A percentile compares a stretch with the other conserved stretches of the same genome.
phyloP scores from a whole-genome alignment of 148 eudicot genomes.

The Rhododendron kiyosumense region DNA sequence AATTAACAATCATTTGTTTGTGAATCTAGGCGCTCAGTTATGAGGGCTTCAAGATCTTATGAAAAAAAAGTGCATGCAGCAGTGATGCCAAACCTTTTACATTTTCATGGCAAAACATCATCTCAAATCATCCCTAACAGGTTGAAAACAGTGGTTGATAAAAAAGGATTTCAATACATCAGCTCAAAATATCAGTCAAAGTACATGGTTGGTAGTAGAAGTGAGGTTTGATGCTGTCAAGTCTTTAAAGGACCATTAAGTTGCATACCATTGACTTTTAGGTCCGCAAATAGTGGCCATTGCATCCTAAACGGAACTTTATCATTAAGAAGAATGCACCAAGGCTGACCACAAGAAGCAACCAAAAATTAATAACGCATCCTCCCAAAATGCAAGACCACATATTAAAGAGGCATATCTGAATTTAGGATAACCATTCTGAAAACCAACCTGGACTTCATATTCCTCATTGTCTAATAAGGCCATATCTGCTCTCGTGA shows the following conservation, averaged over 20 bases:
- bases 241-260: background rate
- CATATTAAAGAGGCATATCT: background rate
- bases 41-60: background rate
- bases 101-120: background rate
- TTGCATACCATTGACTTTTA: slow-evolving; percentile 79
- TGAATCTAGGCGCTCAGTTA: background rate
- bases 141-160: background rate
- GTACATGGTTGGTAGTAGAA: background rate
- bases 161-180: background rate
- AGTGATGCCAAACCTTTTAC: background rate
- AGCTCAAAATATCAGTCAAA: background rate
- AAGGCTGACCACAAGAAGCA: slow-evolving; percentile 46
- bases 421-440: background rate
- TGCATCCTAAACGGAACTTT: slow-evolving; percentile 90
- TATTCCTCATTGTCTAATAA: slow-evolving; percentile 56
- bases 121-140: background rate
- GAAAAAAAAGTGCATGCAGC: background rate
- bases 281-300: slow-evolving; percentile 86
- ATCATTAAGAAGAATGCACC: slow-evolving; percentile 95
- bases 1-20: background rate
- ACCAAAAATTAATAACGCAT: background rate
- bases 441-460: slow-evolving; percentile 71
- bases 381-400: background rate
- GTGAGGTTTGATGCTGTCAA: background rate
- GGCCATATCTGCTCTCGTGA: slow-evolving; percentile 59